Conservation (phyloP, 2,329 filamentous ascomycete genomes). For the Botrytis porri region DNA sequence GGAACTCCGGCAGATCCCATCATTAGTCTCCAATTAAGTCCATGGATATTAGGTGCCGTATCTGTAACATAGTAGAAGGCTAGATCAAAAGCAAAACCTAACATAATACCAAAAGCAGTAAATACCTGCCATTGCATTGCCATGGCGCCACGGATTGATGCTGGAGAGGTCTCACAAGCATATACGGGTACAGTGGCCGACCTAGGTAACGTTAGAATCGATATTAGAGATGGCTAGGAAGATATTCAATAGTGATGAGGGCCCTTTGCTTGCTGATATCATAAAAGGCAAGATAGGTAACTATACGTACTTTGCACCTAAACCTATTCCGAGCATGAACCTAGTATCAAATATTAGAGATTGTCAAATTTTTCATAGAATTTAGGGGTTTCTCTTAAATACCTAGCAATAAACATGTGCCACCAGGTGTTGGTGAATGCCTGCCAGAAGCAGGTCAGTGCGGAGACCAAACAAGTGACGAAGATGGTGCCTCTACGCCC, state of each 20-base stretch:
- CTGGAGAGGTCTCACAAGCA: constrained; percentile 64
- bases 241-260: background rate
- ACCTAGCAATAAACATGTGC: constrained; percentile 64
- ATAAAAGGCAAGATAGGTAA: too few relatives aligned
- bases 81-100: constrained; percentile 59
- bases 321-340: constrained; percentile 67
- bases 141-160: constrained; percentile 61
- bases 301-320: constrained; percentile 57
- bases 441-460: constrained; percentile 50
- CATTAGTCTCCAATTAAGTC: constrained; percentile 66
- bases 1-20: constrained; percentile 62
- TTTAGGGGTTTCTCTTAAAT: background rate
- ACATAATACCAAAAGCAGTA: constrained; percentile 50
- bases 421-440: constrained; percentile 59
- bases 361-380: background rate
- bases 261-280: background rate
- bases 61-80: constrained; percentile 58
- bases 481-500: constrained; percentile 71
- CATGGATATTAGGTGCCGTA: constrained; percentile 44
- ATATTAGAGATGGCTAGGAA: background rate
- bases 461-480: constrained; percentile 61
- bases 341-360: constrained; percentile 36
- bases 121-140: constrained; percentile 70
- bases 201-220: background rate
- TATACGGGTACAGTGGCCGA: constrained; percentile 67